These are phyloP conservation scores for Cyclospora cayetanensis DNA, from an alignment of 169 alveolate species.

Conservation along the genomic window DNA sequence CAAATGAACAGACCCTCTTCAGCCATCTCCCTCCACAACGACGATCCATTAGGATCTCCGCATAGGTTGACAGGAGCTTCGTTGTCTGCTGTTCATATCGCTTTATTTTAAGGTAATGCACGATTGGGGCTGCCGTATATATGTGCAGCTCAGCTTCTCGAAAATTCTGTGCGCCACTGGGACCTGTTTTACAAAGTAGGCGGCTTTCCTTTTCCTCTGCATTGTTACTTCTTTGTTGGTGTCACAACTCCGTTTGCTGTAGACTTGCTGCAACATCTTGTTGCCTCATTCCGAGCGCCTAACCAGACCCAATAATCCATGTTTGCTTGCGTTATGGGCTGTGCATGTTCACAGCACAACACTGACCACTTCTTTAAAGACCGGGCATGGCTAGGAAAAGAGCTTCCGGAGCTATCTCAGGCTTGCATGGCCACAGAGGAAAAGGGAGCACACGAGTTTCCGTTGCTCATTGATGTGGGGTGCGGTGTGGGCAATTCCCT, in stretches of 20 bases:
- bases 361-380: constrained; percentile 91
- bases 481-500: constrained; percentile 97
- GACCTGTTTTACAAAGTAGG: constrained; percentile 89
- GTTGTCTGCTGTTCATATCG: background rate
- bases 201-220: background rate
- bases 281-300: background rate
- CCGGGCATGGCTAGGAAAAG: constrained; percentile 90
- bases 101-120: background rate
- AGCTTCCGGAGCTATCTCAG: constrained; percentile 82
- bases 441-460: background rate
- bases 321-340: background rate
- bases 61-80: background rate
- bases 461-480: constrained; percentile 89
- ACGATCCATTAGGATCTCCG: no score
- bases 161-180: constrained; percentile 81
- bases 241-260: background rate
- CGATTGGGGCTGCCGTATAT: background rate
- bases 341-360: constrained; percentile 77
- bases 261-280: background rate
- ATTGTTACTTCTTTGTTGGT: background rate
- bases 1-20: background rate
- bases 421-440: background rate
- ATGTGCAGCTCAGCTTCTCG: background rate
- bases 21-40: background rate
- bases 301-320: background rate